A percentile compares a stretch with the other conserved stretches of the same genome.
phyloP scores from a whole-genome alignment of 225 moss, liverwort and hornwort species.

The Straminergon stramineum region DNA sequence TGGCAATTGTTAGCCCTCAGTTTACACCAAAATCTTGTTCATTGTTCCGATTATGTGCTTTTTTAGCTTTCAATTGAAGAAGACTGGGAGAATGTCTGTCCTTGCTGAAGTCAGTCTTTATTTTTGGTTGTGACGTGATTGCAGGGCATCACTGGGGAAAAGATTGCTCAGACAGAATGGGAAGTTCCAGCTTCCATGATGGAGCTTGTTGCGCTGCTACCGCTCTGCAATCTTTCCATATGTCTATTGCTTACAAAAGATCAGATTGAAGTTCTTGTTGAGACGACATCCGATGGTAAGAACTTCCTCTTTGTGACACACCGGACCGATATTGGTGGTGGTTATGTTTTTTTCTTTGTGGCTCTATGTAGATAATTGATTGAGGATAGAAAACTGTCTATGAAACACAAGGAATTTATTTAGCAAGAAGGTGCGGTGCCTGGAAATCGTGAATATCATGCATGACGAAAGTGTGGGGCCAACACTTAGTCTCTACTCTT shows the following conservation, averaged over 20 bases:
- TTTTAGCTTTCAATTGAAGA: background rate
- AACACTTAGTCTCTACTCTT: background rate
- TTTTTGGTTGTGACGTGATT: background rate
- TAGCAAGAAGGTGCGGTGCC: background rate
- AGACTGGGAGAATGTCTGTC: background rate
- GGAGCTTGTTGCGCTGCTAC: conserved; percentile 49
- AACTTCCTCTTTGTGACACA: background rate
- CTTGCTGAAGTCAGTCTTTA: background rate
- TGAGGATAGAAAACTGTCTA: background rate
- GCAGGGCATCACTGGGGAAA: conserved; percentile 37
- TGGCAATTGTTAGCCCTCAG: background rate
- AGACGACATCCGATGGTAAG: conserved; percentile 39
- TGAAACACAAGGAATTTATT: background rate
- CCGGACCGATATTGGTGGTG: background rate
- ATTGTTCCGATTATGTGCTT: background rate
- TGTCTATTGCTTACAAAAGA: conserved; percentile 18
- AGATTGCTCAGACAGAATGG: conserved; percentile 4
- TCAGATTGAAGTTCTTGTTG: conserved; percentile 34
- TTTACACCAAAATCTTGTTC: conserved; percentile 39
- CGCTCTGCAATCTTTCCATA: conserved; percentile 28
- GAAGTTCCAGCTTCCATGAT: conserved; percentile 7
- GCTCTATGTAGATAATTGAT: background rate
- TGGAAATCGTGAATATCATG: background rate
- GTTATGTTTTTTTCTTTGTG: background rate
- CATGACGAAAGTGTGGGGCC: background rate